A percentile compares a stretch with the other conserved stretches of the same genome.
phyloP scores from a whole-genome alignment of 345 rosid species.

The Murraya koenigii region DNA sequence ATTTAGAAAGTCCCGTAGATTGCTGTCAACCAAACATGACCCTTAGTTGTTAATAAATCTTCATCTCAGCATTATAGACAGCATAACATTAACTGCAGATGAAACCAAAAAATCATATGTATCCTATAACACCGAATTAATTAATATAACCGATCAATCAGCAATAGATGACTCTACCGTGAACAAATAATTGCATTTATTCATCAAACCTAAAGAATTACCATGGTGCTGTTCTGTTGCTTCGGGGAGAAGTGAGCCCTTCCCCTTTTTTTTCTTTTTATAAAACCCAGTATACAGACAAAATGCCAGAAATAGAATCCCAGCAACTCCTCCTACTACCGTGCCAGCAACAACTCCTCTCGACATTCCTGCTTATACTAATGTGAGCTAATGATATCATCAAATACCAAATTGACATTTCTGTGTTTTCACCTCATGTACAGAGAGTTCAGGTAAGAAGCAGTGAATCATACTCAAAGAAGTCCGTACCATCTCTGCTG shows the following conservation, averaged over 20 bases:
- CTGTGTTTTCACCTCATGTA: background rate
- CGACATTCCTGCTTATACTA: slow-evolving; percentile 35
- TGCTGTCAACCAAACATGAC: too few relatives aligned
- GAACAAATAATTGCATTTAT: background rate
- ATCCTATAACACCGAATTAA: background rate
- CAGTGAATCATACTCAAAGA: slow-evolving; percentile 9
- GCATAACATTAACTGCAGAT: background rate
- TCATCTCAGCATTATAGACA: background rate
- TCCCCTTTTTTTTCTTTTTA: slow-evolving; percentile 21
- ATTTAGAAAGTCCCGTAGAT: background rate
- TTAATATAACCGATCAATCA: background rate
- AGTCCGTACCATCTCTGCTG: slow-evolving; percentile 39
- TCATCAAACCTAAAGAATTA: slow-evolving; percentile 7
- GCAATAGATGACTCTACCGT: background rate
- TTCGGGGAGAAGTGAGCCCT: slow-evolving; percentile 20
- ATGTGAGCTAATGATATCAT: slow-evolving; percentile 1
- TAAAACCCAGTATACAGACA: slow-evolving; percentile 20
- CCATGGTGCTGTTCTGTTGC: slow-evolving; percentile 26
- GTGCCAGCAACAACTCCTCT: slow-evolving; percentile 31
- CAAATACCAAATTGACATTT: background rate
- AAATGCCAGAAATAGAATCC: slow-evolving; percentile 17
- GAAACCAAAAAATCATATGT: background rate
- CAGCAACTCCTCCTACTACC: slow-evolving; percentile 31
- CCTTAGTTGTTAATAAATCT: background rate
- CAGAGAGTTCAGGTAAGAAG: background rate